Base-by-base conservation (phyloP, 257 asterid genomes). In the Solanum lignicaule region DNA sequence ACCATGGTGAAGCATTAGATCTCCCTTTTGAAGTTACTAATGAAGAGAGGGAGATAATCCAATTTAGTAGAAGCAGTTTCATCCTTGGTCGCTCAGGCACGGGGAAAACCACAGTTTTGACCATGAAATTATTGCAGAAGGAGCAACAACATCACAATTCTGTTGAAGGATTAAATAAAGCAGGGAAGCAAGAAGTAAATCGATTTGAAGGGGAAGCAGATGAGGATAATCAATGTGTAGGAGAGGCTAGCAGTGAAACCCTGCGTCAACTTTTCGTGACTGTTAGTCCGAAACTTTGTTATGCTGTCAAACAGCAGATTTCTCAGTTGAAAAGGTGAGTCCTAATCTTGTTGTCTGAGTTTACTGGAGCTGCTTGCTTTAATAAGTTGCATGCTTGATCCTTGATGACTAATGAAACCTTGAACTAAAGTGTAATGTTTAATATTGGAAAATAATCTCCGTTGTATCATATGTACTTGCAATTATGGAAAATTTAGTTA, bases 51-150 rank as follows among this genome's bases (percentile, higher is more conserved):
- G 93, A 91, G 88, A 90, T 93, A 62, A 93, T 95, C 85, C 66
- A 83, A 25, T 95, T 90, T 76, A 83, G 91, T 25, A 75, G 87
- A 89, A 95, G 92, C 84, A 91, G 96, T 84, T 95, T 95, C 73
- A 91, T 95, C 71, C 82, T 94, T 18, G 98, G 98, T 9, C 89
- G 98, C 82, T 94, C 98, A 8, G 98, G 98, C 60, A 94, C 98
- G 2, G 96, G 97, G 14, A 95, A 94, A 90, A 94, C 98, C 0
- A 94, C 96, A 36, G 89, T 95, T 15, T 89, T 95, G 91, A 92
- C 96, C 20, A 90, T 91, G 95, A 95, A 94, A 87, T 69, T 95
- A 48, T 91, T 84, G 83, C 92, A 89, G 6, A 94, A 87, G 85
- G 90, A 92, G 72, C 95, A 95, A 85, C 94, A 87, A 41, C 91